Evolutionary conservation across 2,329 filamentous ascomycete species (phyloP).

Genomic region (Hymenoscyphus fructigenus): DNA sequence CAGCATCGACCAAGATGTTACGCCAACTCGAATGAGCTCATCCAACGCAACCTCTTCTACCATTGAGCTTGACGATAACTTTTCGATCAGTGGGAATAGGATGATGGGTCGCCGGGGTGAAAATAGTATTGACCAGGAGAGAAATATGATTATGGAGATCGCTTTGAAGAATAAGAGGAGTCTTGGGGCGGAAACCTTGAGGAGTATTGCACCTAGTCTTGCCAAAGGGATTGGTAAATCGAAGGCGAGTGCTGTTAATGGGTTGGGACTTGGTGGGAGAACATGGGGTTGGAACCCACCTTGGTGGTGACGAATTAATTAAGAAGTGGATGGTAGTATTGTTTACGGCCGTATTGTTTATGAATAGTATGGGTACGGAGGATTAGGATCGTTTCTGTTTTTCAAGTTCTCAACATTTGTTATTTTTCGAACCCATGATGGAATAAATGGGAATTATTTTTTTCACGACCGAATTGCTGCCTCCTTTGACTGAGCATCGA

Average conservation of each 20-base stretch:
- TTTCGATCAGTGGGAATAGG: neutral
- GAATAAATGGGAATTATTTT: neutral
- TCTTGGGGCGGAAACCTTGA: slow-evolving; percentile 27
- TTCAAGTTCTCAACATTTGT: neutral
- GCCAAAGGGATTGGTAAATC: slow-evolving; percentile 13
- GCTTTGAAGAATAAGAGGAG: slow-evolving; percentile 30
- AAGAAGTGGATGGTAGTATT: neutral
- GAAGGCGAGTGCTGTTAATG: slow-evolving; percentile 14
- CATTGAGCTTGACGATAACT: slow-evolving; percentile 6
- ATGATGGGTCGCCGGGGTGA: neutral
- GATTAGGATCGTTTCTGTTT: neutral
- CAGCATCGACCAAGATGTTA: slow-evolving; percentile 19
- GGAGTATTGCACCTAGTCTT: slow-evolving; percentile 29
- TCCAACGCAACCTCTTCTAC: slow-evolving; percentile 13
- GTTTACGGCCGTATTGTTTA: neutral
- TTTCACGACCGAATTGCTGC: neutral
- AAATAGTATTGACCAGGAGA: slow-evolving; percentile 19
- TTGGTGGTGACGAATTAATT: slow-evolving; percentile 20
- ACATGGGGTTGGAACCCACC: slow-evolving; percentile 23
- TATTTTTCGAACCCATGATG: neutral
- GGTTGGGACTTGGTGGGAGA: slow-evolving; percentile 21
- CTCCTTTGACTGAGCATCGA: neutral
- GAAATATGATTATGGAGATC: slow-evolving; percentile 24
- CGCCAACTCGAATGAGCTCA: slow-evolving; percentile 18
- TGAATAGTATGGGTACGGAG: neutral